Base-by-base conservation (phyloP, 805 yeast species). In the Saturnispora diversa region DNA sequence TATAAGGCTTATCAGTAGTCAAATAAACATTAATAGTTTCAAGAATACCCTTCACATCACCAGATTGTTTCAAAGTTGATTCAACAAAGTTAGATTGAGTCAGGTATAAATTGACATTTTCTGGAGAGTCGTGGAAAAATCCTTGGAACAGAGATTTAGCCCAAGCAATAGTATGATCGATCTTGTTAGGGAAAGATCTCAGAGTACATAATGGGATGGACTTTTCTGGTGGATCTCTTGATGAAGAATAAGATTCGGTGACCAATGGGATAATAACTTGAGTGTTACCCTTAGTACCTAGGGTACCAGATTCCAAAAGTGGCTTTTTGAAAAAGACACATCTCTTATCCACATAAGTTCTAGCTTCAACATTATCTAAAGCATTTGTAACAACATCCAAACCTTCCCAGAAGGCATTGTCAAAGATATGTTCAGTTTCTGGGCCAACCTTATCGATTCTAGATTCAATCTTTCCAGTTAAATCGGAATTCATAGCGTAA, bases 151-250 rank as follows among this genome's bases (percentile, higher is more conserved):
- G 70, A 15, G 87, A 79, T 66, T 94, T 94, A 12, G 97, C 95
- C 99, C 99, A 92, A 5, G 98, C 97, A 65, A 92, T 92, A 1
- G 99, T 92, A 59, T 92, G 99, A 60, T 92, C 99, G 54, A 92
- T 92, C 65, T 90, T 90, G 64, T 87, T 84, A 43, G 99, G 99
- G 80, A 92, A 92, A 3, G 95, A 84, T 65, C 97, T 80, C 58
- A 92, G 72, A 2, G 99, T 92, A 73, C 99, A 92, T 55, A 92
- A 72, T 24, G 99, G 99, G 56, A 92, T 88, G 3, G 95, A 79
- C 64, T 87, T 87, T 68, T 92, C 99, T 28, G 99, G 99, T 32
- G 99, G 98, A 64, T 92, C 99, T 60, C 86, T 94, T 10, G 95
- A 84, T 2, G 96, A 84, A 3, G 97, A 84, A 64, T 92, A 92